Evolutionary conservation across 2,329 filamentous ascomycete species (phyloP), one percentile per base, ranked within the genome.

Genomic region (Knufia petricola): DNA sequence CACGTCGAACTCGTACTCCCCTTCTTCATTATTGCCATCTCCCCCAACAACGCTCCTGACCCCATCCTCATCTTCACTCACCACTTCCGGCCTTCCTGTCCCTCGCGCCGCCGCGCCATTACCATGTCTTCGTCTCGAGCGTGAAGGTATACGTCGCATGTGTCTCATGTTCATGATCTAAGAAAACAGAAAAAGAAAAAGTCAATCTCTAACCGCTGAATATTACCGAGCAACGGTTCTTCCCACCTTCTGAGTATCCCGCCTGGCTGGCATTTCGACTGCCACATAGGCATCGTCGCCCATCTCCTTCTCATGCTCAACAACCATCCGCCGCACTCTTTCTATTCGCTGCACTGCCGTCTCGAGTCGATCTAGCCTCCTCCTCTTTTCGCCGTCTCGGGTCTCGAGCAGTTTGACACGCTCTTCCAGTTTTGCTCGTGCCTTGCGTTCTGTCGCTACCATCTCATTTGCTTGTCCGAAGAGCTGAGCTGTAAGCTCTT

Each of bases 381-480:
- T 73, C 63, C 66, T 72, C 61, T 77, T 73, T 57, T 73, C 69
- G n/a, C 62, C 58, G 57, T 73, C 70, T 38, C 69, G 60, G 28
- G 64, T 61, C 56, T 73, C 71, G 28, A 73, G 57, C 38, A 72
- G 60, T 26, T 67, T 68, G 1, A 73, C 68, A 23, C 70, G 59
- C 54, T 73, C 69, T 49, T 73, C 70, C 42, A 73, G 58, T 51
- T 68, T 76, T 13, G 73, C 75, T 48, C 77, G 67, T 32, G 76
- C 77, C 59, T 72, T 76, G 21, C 79, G 69, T 65, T 82, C 79
- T 47, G 71, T 66, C 2, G 78, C 78, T 7, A 82, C 79, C 78
- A 82, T 81, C 62, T 82, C 78, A 51, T 82, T 82, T 26, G 79
- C 79, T 59, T 81, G 75, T 46, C 75, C 74, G 61, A 82, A 82